Conservation (phyloP, 257 asterid genomes). For the Nicotiana obtusifolia region DNA sequence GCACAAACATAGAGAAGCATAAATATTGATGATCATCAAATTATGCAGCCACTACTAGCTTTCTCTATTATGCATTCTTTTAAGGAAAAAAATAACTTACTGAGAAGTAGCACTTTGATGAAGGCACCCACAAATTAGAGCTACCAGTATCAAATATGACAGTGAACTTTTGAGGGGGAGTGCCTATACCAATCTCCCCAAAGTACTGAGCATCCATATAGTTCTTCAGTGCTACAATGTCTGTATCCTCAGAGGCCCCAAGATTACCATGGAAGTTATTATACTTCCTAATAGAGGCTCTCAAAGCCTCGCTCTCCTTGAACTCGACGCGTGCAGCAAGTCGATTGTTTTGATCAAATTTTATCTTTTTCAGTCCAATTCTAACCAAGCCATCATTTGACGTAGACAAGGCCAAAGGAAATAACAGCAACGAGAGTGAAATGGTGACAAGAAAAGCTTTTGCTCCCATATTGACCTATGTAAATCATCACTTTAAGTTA, state of each 20-base stretch:
- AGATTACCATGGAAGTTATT: conserved; percentile 36
- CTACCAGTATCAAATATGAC: conserved; percentile 97
- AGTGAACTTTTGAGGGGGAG: conserved; percentile 86
- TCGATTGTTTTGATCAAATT: conserved; percentile 46
- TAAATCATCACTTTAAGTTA: conserved; percentile 10
- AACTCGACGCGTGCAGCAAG: conserved; percentile 52
- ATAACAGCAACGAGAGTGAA: conserved; percentile 36
- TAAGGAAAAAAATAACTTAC: conserved; percentile 32
- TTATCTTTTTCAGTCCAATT: conserved; percentile 53
- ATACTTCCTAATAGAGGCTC: conserved; percentile 61
- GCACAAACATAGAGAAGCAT: conserved; percentile 21
- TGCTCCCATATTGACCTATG: conserved; percentile 49
- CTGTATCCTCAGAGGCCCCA: conserved; percentile 54
- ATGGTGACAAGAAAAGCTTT: conserved; percentile 28
- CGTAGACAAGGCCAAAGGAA: conserved; percentile 36
- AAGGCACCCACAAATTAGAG: conserved; percentile 96
- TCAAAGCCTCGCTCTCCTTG: conserved; percentile 37
- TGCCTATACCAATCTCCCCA: conserved; percentile 88
- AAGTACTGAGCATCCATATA: conserved; percentile 97
- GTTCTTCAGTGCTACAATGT: conserved; percentile 73
- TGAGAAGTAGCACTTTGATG: conserved; percentile 84
- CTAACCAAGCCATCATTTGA: conserved; percentile 52
- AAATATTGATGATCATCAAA: not conserved
- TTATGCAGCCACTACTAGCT: not conserved
- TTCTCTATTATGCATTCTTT: not conserved